Evolutionary conservation across 139 green algal genomes (phyloP).

Genomic region (Raphidocelis subcapitata): DNA sequence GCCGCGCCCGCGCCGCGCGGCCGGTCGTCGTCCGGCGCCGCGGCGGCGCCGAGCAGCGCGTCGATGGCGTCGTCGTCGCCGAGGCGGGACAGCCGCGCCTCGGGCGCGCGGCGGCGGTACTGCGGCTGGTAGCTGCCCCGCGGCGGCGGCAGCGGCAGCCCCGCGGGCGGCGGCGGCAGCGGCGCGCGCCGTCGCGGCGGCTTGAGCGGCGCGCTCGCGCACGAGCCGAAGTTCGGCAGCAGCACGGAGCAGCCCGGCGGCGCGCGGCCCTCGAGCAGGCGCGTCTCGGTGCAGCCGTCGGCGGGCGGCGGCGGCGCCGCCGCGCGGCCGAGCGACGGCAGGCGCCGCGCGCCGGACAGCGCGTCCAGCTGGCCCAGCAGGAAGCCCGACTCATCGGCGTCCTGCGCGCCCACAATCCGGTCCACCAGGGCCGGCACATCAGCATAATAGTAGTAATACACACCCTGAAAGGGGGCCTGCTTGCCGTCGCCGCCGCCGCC

Average conservation of each 20-base stretch:
- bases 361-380: constrained; percentile 16
- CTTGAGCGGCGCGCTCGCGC: constrained; percentile 20
- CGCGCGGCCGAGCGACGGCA: neutral
- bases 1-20: neutral
- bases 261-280: constrained; percentile 18
- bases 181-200: constrained; percentile 10
- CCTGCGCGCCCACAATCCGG: constrained; percentile 25
- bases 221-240: constrained; percentile 19
- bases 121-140: constrained; percentile 8
- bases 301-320: neutral
- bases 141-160: constrained; percentile 1
- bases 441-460: constrained; percentile 32
- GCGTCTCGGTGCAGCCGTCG: constrained; percentile 16
- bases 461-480: constrained; percentile 11
- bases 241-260: constrained; percentile 15
- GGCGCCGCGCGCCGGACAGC: neutral
- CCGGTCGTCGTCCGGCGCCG: neutral
- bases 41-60: too few relatives aligned
- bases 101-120: neutral
- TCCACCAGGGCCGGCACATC: constrained; percentile 21
- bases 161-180: neutral
- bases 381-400: constrained; percentile 21
- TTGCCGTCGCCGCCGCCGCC: too few relatives aligned
- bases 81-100: too few relatives aligned
- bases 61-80: too few relatives aligned